phyloP scores from a whole-genome alignment of 1,284 basidiomycete genomes.

The Termitomyces sp. region DNA sequence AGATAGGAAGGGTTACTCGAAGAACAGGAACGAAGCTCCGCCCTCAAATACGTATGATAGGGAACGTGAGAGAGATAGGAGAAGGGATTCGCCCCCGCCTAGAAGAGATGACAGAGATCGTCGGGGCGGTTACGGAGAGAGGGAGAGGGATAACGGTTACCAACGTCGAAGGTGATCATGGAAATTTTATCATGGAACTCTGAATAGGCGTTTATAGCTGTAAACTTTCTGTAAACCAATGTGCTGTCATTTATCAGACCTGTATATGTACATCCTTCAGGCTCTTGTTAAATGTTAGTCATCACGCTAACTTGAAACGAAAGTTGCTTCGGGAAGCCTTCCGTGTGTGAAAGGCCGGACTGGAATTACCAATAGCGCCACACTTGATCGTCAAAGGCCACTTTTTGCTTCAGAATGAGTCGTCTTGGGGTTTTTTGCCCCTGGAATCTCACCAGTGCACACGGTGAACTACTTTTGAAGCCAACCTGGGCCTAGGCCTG shows the following conservation, averaged over 20 bases:
- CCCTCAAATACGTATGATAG: slow-evolving; percentile 11
- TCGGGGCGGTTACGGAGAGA: slow-evolving; percentile 16
- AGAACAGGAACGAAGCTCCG: slow-evolving; percentile 15
- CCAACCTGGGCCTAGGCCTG: too few relatives aligned
- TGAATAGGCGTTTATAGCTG: neutral
- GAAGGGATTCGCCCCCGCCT: slow-evolving; percentile 18
- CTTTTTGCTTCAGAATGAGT: too few relatives aligned
- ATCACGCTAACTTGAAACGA: too few relatives aligned
- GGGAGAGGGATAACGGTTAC: slow-evolving; percentile 25
- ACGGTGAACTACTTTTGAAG: too few relatives aligned
- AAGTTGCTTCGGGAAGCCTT: neutral
- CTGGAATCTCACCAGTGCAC: too few relatives aligned
- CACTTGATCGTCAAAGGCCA: too few relatives aligned
- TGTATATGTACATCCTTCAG: neutral
- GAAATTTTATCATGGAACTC: neutral
- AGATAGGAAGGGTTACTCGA: slow-evolving; percentile 18
- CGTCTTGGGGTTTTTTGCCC: too few relatives aligned
- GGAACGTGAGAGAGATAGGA: slow-evolving; percentile 11
- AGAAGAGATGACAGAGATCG: slow-evolving; percentile 19
- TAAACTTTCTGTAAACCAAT: neutral
- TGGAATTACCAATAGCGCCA: too few relatives aligned
- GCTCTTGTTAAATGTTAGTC: neutral
- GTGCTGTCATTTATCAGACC: neutral
- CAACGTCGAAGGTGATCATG: slow-evolving; percentile 22
- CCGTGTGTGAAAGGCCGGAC: neutral